A percentile compares a stretch with the other conserved stretches of the same genome.
These are phyloP conservation scores for Pyrenochaeta sp. DNA, from an alignment of 2,329 filamentous ascomycete genomes.

Conservation along the genomic window DNA sequence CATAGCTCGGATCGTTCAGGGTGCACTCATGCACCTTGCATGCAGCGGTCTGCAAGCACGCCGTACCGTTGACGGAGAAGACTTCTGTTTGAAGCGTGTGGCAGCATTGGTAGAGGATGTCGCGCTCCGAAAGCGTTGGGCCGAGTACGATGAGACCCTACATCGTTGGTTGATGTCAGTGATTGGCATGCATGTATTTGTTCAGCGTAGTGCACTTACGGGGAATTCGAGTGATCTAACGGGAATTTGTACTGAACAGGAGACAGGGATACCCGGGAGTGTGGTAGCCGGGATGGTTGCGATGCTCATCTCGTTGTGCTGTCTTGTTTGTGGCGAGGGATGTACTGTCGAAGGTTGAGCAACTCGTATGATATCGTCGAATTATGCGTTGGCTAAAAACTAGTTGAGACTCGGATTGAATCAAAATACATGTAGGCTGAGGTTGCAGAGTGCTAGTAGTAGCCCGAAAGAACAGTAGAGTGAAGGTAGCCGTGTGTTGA, in stretches of 20 bases:
- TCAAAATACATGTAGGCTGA: background rate
- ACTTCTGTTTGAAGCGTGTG: background rate
- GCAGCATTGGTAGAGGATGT: slow-evolving; percentile 3
- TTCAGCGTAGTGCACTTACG: background rate
- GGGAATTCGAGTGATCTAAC: background rate
- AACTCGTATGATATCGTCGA: background rate
- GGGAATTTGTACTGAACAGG: background rate
- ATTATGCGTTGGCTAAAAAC: background rate
- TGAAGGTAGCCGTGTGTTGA: background rate
- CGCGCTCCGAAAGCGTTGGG: background rate
- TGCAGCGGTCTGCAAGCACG: background rate
- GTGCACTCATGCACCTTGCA: slow-evolving; percentile 1
- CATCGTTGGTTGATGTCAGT: background rate
- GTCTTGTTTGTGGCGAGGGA: background rate
- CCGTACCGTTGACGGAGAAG: slow-evolving; percentile 2
- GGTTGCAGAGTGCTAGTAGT: background rate
- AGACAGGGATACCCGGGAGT: background rate
- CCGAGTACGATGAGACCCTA: slow-evolving; percentile 6
- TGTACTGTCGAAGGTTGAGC: background rate
- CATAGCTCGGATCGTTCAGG: background rate
- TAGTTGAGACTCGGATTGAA: background rate
- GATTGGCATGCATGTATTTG: background rate
- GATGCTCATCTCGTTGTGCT: background rate
- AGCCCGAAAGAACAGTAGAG: background rate
- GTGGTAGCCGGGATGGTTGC: background rate